These are phyloP conservation scores for Neurospora cerealis DNA, from an alignment of 495 filamentous ascomycete species.

Conservation along the genomic window DNA sequence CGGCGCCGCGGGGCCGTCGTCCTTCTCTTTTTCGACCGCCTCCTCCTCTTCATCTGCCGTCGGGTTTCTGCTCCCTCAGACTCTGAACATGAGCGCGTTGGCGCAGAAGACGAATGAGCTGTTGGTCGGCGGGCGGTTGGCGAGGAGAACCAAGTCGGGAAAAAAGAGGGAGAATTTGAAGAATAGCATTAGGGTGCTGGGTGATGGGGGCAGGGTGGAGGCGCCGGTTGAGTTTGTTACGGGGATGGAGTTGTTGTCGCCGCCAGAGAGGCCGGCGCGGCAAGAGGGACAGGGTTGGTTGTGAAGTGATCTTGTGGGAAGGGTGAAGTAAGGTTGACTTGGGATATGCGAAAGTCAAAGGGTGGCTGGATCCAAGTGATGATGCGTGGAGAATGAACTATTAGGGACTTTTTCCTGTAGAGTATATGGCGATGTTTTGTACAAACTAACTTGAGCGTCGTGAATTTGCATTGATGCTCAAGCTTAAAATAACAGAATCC, in stretches of 20 bases:
- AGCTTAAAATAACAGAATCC: neutral
- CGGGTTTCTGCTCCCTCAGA: neutral
- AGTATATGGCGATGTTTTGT: neutral
- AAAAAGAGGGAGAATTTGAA: slow-evolving; percentile 11
- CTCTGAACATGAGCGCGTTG: neutral
- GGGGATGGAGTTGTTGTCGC: neutral
- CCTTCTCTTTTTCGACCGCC: neutral
- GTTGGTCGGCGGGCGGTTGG: neutral
- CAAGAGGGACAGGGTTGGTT: neutral
- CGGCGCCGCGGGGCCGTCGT: neutral
- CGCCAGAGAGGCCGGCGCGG: neutral
- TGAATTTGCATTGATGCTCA: neutral
- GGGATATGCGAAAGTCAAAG: too few species aligned
- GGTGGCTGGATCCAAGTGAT: neutral
- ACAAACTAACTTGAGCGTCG: neutral
- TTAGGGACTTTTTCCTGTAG: neutral
- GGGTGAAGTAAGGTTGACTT: too few species aligned
- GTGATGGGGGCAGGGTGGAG: neutral
- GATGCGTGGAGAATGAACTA: neutral
- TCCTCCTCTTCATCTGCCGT: neutral
- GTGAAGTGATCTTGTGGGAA: neutral
- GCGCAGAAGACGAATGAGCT: neutral
- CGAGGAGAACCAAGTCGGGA: slow-evolving; percentile 1
- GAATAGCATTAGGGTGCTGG: slow-evolving; percentile 5
- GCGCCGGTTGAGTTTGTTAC: neutral